Evolutionary conservation across 73 alveolate genomes (phyloP).

Genomic region (Blepharisma stoltei): DNA sequence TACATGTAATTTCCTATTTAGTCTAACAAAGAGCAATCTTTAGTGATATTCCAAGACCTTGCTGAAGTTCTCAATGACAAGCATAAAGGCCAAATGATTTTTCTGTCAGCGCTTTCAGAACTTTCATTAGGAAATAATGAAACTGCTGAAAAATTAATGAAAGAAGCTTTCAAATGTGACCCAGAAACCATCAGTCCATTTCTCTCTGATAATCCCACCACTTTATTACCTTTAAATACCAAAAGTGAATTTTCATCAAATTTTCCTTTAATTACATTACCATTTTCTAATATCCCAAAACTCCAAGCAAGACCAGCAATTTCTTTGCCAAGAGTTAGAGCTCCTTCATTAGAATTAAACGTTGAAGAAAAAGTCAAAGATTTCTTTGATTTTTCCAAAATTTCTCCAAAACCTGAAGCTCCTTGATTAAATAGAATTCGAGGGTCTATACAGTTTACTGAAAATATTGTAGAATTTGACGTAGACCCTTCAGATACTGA

Average conservation of each 20-base stretch:
- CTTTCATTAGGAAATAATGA: neutral
- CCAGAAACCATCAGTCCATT: conserved; percentile 17
- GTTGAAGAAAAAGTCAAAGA: conserved; percentile 18
- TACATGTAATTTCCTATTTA: neutral
- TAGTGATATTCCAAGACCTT: neutral
- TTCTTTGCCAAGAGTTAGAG: conserved; percentile 5
- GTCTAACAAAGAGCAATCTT: neutral
- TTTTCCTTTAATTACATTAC: neutral
- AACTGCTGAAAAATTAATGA: neutral
- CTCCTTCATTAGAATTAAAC: neutral
- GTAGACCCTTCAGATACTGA: conserved; percentile 11
- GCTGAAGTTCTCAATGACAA: conserved; percentile 6
- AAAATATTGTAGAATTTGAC: neutral
- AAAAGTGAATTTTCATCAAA: neutral
- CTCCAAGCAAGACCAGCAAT: conserved; percentile 11
- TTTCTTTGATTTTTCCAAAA: conserved; percentile 5
- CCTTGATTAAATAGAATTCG: conserved; percentile 19
- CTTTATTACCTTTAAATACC: neutral
- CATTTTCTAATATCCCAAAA: neutral
- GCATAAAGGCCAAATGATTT: conserved; percentile 30
- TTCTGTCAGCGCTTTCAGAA: neutral
- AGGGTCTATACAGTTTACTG: conserved; percentile 25
- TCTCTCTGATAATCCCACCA: neutral
- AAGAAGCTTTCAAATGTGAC: conserved; percentile 13
- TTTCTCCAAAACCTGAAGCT: conserved; percentile 20